phyloP scores from a whole-genome alignment of 2,329 filamentous ascomycete genomes.

The Clarireedia monteithiana region DNA sequence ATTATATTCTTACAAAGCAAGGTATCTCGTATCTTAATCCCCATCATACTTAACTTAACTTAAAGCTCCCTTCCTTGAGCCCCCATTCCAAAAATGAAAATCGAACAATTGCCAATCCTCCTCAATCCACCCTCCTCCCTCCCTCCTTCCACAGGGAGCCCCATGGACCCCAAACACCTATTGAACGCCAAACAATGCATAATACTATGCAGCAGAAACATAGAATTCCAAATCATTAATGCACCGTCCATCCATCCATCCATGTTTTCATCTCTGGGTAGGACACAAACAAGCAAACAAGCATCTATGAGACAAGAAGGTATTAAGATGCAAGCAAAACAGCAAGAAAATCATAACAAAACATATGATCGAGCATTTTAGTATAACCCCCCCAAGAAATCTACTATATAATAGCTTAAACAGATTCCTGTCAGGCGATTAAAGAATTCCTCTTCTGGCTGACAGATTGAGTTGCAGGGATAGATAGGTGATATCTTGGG shows the following conservation, averaged over 20 bases:
- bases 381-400: neutral
- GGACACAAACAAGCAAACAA: neutral
- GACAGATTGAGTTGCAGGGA: too few relatives aligned
- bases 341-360: neutral
- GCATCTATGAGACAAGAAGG: neutral
- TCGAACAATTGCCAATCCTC: neutral
- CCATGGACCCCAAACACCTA: neutral
- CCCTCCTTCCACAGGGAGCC: too few relatives aligned
- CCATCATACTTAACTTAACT: too few relatives aligned
- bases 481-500: too few relatives aligned
- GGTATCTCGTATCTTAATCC: too few relatives aligned
- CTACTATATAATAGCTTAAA: neutral
- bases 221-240: neutral
- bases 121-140: neutral
- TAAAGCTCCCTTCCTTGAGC: too few relatives aligned
- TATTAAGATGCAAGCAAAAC: neutral
- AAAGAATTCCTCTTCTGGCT: neutral
- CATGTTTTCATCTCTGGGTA: too few relatives aligned
- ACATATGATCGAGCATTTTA: neutral
- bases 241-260: too few relatives aligned
- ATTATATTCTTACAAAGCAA: too few relatives aligned
- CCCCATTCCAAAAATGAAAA: too few relatives aligned
- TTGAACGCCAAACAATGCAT: neutral
- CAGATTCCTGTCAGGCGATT: neutral
- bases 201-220: neutral